phyloP scores from a whole-genome alignment of 306 rosid species.

The Phaseolus lunatus region DNA sequence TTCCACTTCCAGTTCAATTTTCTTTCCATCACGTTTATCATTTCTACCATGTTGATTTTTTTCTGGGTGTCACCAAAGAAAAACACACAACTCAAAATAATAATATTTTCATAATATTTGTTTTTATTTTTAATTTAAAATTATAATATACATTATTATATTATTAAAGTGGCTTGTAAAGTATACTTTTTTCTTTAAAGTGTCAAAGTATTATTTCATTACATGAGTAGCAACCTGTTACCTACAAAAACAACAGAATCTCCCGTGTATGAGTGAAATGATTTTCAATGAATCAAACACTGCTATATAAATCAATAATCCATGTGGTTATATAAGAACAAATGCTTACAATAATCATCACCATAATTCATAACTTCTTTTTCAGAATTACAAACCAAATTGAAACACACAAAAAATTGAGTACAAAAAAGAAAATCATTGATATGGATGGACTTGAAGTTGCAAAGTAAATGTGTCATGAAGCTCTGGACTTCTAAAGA shows the following conservation, averaged over 20 bases:
- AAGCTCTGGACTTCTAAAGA: background rate
- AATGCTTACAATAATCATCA: background rate
- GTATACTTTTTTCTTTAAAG: no score
- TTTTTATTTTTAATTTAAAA: no score
- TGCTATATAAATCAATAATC: background rate
- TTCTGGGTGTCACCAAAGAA: no score
- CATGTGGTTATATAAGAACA: background rate
- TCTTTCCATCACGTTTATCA: background rate
- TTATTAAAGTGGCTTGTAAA: no score
- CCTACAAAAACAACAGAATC: background rate
- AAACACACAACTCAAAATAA: no score
- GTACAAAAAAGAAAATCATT: background rate
- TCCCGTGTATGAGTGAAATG: background rate
- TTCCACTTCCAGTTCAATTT: background rate
- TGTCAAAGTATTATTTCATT: no score
- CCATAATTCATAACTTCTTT: background rate
- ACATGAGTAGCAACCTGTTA: background rate
- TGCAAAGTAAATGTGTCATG: background rate
- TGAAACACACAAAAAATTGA: slow-evolving; percentile 2
- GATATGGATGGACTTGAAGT: background rate
- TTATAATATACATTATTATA: no score
- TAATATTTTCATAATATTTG: no score
- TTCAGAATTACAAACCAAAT: background rate
- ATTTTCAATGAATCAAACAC: background rate
- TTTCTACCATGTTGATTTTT: no score